These are phyloP conservation scores for Leccinum variicolor DNA, from an alignment of 768 basidiomycete genomes.

Conservation along the genomic window DNA sequence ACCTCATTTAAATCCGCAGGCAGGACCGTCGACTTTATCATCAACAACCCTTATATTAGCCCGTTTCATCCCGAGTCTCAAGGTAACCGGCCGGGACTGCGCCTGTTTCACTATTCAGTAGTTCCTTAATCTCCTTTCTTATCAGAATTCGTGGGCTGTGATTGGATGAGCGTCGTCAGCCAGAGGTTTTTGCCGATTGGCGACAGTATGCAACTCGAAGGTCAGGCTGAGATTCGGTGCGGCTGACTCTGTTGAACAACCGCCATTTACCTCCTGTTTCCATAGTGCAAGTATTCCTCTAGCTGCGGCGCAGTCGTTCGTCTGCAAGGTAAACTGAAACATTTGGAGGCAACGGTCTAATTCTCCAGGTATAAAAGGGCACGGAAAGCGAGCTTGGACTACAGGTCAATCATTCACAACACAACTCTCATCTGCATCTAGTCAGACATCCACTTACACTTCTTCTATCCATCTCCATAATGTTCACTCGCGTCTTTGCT, in stretches of 20 bases:
- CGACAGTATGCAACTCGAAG: not conserved
- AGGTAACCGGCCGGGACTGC: too few relatives aligned
- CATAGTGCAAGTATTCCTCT: not conserved
- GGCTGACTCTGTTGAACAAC: not conserved
- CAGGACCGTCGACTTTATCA: too few relatives aligned
- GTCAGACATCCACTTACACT: not conserved
- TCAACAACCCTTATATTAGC: too few relatives aligned
- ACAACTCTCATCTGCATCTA: not conserved
- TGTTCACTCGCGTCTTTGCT: not conserved
- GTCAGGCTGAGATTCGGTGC: too few relatives aligned
- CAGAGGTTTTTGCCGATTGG: not conserved
- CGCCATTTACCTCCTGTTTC: not conserved
- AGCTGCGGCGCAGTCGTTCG: not conserved
- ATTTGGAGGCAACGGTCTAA: not conserved
- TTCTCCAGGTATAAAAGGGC: not conserved
- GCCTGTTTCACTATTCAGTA: too few relatives aligned
- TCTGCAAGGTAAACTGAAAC: not conserved
- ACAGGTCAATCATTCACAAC: not conserved
- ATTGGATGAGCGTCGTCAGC: not conserved
- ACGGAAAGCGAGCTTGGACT: too few relatives aligned
- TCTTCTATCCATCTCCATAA: not conserved
- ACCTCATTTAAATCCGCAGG: too few relatives aligned
- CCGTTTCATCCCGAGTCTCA: too few relatives aligned
- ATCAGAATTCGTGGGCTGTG: not conserved
- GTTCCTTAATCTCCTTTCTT: not conserved